Percentiles rank a stretch among this genome's conserved stretches.
Evolutionary conservation across 352 stramenopile genomes (phyloP).

Genomic region (Phytophthora tentaculata): DNA sequence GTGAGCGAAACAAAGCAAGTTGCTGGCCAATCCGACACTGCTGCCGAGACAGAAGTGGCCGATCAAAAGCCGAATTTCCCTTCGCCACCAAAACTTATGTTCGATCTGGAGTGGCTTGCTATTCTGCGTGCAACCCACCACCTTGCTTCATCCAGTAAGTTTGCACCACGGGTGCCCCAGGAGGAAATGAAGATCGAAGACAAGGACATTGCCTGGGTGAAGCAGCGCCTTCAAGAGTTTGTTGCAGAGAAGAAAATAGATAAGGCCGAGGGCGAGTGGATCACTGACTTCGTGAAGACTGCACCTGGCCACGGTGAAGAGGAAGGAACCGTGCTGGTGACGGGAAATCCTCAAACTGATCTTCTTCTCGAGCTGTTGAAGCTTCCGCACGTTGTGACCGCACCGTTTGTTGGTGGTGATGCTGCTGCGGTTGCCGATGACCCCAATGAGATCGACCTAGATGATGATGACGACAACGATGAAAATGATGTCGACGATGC

Average conservation of each 20-base stretch:
- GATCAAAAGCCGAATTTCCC: conserved; percentile 1
- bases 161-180: conserved; percentile 69
- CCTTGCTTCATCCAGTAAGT: conserved; percentile 73
- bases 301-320: conserved; percentile 66
- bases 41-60: conserved; percentile 3
- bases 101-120: conserved; percentile 96
- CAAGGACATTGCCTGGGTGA: conserved; percentile 83
- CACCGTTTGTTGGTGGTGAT: conserved; percentile 71
- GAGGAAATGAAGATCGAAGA: conserved; percentile 80
- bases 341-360: conserved; percentile 97
- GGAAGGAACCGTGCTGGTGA: conserved; percentile 29
- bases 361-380: conserved; percentile 92
- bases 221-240: conserved; percentile 54
- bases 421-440: conserved; percentile 37
- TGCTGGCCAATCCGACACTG: conserved; percentile 1
- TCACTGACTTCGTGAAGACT: conserved; percentile 84
- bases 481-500: conserved; percentile 14
- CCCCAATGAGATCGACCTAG: conserved; percentile 66
- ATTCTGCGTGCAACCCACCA: conserved; percentile 93
- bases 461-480: conserved; percentile 52
- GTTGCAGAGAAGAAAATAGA: conserved; percentile 55
- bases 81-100: conserved; percentile 78
- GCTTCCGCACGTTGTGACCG: conserved; percentile 94
- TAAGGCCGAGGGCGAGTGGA: conserved; percentile 66
- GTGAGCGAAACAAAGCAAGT: conserved; percentile 13